Evolutionary conservation across 768 basidiomycete genomes (phyloP), one percentile per base, ranked within the genome.

Genomic region (Mycena latifolia): DNA sequence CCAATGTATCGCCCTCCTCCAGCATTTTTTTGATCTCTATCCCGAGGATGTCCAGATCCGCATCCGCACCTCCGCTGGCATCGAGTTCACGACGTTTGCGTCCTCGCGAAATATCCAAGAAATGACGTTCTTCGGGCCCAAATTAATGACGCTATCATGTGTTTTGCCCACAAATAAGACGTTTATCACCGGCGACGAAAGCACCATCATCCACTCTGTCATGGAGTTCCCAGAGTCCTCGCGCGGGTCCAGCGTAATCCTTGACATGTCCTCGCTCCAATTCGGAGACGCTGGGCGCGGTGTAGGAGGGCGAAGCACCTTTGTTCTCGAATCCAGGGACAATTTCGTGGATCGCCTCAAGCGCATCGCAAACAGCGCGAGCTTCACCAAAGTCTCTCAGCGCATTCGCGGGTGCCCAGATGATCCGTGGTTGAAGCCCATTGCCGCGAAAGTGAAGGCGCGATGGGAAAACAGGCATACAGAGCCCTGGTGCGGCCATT

Each of bases 251-350:
- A 15, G 7, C 29, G 20, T 45, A 4, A 52, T 70, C 4, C 52
- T 70, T 6, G 71, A 72, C 43, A 22, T 70, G 25, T 37, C 69
- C 12, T 72, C 71, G 14, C 60, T 72, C 48, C 71, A 72, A 47
- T 72, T 72, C 37, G 71, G 71, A 22, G 69, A 67, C 48, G 53
- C 43, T 10, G 71, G 71, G 11, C 61, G 71, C 17, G 71, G 71
- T 4, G 14, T 41, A 15, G 60, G 45, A 29, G 69, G 69, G 2
- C 61, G 55, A 33, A 45, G 55, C 7, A 60, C 47, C 1, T 68
- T 67, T 25, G 66, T 53, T 2, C 45, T 72, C 2, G 71, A 72
- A 31, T 41, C 55, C 15, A 24, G 57, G 28, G 59, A 54, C n/a
- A 20, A 27, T 3, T 67, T 39, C 37, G 15, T n/a, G 18, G 35